Base-by-base conservation (phyloP, 495 filamentous ascomycete species). In the Neurospora pannonica region DNA sequence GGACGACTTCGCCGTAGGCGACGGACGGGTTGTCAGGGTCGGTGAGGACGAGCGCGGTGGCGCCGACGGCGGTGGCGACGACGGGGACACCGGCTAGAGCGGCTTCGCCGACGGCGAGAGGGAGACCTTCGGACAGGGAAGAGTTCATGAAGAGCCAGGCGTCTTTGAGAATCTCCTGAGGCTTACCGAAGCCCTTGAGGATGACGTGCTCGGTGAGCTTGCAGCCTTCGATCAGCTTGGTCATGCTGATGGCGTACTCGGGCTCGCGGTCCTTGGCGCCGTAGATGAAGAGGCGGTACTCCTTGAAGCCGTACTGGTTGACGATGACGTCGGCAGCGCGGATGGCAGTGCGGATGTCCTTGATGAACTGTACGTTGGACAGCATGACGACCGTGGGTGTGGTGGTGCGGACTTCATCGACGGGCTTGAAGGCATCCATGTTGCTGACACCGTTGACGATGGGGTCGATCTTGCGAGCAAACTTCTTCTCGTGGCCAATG, bases 61-160 rank as follows among this genome's bases (percentile, higher is more conserved):
- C 89, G 21, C 89, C 89, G 11, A 91, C 89, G 67, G 91, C 89
- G 0, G 89, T 91, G 72, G 87, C 89, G 46, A 91, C 89, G 8
- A 91, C 88, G 4, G 89, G 89, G 0, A 88, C 89, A 24, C 89
- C 89, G 4, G 89, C 90, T 37, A 90, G 78, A 36, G 89, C 89
- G 24, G 89, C 89, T 79, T 91, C 89, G 17, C 89, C 89, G 4
- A 91, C 83, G n/a, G 89, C 89, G 13, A 91, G 82, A 0, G 89
- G 89, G 0, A 91, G 86, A 74, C 89, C 89, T 79, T 91, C 89
- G 7, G 89, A 90, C 3, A 91, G 83, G 5, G 89, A 91, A 0
- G 89, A 91, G 80, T 91, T 91, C 42, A 91, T 83, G 82, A 91
- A 91, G 8, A 91, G 84, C 89, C 89, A 91, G 48, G 88, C 88